These are phyloP conservation scores for Blumeriella jaapii DNA, from an alignment of 2,329 filamentous ascomycete species.

Conservation along the genomic window DNA sequence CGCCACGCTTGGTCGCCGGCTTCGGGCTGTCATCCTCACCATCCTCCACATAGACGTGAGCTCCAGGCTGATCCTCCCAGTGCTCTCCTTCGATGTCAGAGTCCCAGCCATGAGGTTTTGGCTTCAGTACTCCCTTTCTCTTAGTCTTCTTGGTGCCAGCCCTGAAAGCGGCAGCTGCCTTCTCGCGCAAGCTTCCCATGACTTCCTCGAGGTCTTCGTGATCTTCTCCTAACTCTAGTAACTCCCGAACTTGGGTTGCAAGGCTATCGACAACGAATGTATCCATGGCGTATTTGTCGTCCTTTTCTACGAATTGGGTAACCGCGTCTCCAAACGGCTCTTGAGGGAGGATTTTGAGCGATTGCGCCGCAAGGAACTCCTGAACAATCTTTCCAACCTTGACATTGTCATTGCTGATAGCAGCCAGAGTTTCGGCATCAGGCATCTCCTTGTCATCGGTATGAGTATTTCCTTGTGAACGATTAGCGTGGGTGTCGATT, in stretches of 20 bases:
- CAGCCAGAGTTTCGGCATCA: constrained; percentile 50
- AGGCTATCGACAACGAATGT: constrained; percentile 65
- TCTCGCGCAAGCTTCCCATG: constrained; percentile 61
- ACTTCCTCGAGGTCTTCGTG: constrained; percentile 59
- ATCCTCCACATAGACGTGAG: constrained; percentile 20
- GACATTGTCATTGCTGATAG: constrained; percentile 58
- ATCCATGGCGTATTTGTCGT: constrained; percentile 88
- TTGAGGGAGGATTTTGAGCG: constrained; percentile 83
- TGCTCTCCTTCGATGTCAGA: constrained; percentile 68
- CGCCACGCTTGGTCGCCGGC: constrained; percentile 21
- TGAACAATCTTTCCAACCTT: constrained; percentile 83
- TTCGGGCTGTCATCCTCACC: constrained; percentile 32
- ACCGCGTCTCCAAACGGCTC: constrained; percentile 90
- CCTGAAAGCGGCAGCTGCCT: constrained; percentile 58
- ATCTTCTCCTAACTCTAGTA: constrained; percentile 55
- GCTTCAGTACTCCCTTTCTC: constrained; percentile 51
- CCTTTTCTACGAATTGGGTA: constrained; percentile 84
- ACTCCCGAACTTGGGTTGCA: constrained; percentile 55
- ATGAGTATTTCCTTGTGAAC: constrained; percentile 31
- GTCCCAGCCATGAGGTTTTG: constrained; percentile 74
- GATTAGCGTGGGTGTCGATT: constrained; percentile 9
- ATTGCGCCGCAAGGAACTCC: constrained; percentile 78
- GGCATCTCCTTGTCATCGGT: constrained; percentile 40
- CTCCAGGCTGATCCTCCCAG: constrained; percentile 59
- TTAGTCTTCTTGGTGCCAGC: constrained; percentile 46